A percentile compares a stretch with the other conserved stretches of the same genome.
phyloP scores from a whole-genome alignment of 108 stramenopile species.

The Skeletonema marinoi region DNA sequence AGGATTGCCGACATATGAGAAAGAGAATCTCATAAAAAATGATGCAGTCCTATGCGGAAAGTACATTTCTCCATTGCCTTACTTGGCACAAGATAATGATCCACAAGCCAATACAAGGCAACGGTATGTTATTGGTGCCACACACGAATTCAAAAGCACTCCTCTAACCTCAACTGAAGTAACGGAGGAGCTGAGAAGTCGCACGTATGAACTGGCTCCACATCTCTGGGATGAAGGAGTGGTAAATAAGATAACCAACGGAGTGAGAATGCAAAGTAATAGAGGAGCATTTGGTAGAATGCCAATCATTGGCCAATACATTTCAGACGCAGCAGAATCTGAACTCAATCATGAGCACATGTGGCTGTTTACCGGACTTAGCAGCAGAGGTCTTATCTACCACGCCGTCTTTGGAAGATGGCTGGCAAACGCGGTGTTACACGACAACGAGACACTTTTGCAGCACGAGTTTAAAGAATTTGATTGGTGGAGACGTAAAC shows the following conservation, averaged over 20 bases:
- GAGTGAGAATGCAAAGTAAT: conserved; percentile 73
- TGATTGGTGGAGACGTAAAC: conserved; percentile 48
- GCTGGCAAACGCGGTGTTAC: conserved; percentile 56
- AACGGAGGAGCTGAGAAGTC: conserved; percentile 50
- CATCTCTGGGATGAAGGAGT: conserved; percentile 66
- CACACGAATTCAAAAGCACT: conserved; percentile 73
- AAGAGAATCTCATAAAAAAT: background rate
- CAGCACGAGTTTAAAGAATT: conserved; percentile 35
- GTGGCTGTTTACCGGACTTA: conserved; percentile 85
- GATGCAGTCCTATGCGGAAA: conserved; percentile 79
- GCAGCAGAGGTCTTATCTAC: conserved; percentile 82
- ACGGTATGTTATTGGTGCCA: conserved; percentile 75
- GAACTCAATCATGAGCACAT: conserved; percentile 38
- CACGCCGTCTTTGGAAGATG: conserved; percentile 78
- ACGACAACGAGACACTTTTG: conserved; percentile 30
- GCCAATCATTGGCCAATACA: conserved; percentile 71
- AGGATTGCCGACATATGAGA: conserved; percentile 9
- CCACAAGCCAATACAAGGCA: background rate
- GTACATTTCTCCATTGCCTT: conserved; percentile 71
- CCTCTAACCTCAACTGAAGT: conserved; percentile 54
- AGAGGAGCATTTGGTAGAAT: conserved; percentile 74
- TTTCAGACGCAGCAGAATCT: background rate
- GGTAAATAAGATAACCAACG: conserved; percentile 59
- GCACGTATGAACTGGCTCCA: conserved; percentile 59
- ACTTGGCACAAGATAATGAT: background rate